Base-by-base conservation (phyloP, 2,329 filamentous ascomycete genomes). In the Colletotrichum noveboracense region DNA sequence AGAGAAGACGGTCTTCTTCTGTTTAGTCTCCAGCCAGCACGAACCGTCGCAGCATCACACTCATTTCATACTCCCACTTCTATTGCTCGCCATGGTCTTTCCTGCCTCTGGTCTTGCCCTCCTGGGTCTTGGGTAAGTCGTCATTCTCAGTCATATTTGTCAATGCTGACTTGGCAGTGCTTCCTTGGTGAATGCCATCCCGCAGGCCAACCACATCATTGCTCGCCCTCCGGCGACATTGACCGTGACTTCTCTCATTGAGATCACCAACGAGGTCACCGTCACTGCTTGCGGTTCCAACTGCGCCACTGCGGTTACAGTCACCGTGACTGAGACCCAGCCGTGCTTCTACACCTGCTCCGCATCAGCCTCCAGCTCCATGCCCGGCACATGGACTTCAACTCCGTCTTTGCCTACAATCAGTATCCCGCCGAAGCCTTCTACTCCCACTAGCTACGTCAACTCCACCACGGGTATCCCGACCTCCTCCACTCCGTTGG, bases 321-420 rank as follows among this genome's bases (percentile, higher is more conserved):
- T 84, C 66, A 79, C 84, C 10, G 80, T 84, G 69, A 79, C 78
- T 8, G 64, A 77, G 56, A 85, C 81, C 58, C 80, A 81, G 2
- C 76, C 80, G 5, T 80, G 80, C 12, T 80, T 78, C 65, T 80
- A 78, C 34, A 76, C 77, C 5, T 76, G 70, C 13, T 52, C 10
- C 2, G 24, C 60, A 16, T 32, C 30, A 0, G 38, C 30, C 34
- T 36, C 64, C 30, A 28, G 30, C 21, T 34, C 34, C 8, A 3
- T n/a, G n/a, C 30, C 70, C 18, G 43, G 26, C 9, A 38, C 48
- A 1, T 56, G 55, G 18, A 70, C 58, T 24, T 56, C 74, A 3
- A 24, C 12, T 13, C 43, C 38, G 26, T 55, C 76, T 13, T 30
- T 68, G 43, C 69, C 75, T 8, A 48, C 74, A 12, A 62, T 48